Evolutionary conservation across 306 rosid genomes (phyloP), one percentile per base, ranked within the genome.

Genomic region (Rosa rugosa): DNA sequence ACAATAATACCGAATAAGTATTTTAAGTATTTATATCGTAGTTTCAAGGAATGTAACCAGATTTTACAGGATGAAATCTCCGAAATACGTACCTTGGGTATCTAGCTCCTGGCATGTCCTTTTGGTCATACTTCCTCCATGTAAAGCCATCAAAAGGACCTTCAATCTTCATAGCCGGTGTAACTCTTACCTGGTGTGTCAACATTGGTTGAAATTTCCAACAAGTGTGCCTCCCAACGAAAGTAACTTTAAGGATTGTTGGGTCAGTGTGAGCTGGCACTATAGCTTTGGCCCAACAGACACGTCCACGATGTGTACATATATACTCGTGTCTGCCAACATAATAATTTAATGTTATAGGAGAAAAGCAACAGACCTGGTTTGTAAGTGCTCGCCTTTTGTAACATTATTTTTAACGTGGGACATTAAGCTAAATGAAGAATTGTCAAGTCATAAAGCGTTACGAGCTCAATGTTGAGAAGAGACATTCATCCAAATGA

Each of bases 61-160:
- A 31, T 31, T 31, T 14, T 16, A 54, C 20, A 7, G 1, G 1
- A 54, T 18, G 25, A 54, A 8, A 56, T 8, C 12, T 54, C 27
- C 2, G 1, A 56, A 56, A 7, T 8, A 8, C 3, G 5, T 72
- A 88, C 98, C 98, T 92, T 4, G 97, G 98, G 67, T 84, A 81
- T 71, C 13, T 73, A 71, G 97, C 91, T 34, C 91, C 96, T 12
- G 87, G 94, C 22, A 92, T 90, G 75, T 92, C 97, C 80, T 85
- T 16, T 51, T 51, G 57, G 57, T 5, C 57, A 51, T 51, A 17
- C 57, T 51, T 5, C 22, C 8, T 0, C 98, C 98, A 94, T 71
- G 88, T 85, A 80, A 83, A 89, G 54, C 97, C 97, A 89, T 94
- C 98, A 50, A 87, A 90, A 80, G 90, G 89, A 59, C 92, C 94